Evolutionary conservation across 805 yeast species (phyloP), one percentile per base, ranked within the genome.

Genomic region (Dipodascopsis uninucleata): DNA sequence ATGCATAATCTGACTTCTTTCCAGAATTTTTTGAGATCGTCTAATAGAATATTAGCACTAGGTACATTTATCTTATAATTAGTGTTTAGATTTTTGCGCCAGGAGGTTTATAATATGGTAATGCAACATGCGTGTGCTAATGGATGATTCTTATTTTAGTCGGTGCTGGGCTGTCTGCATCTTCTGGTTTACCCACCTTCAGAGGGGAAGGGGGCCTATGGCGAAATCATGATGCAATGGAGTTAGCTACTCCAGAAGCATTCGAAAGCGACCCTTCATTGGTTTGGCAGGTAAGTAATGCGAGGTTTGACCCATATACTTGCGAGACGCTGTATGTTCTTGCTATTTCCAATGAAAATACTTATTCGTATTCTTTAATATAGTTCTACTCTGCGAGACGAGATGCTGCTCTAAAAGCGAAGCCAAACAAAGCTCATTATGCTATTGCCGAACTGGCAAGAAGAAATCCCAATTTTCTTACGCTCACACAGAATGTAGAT

Each of bases 211-310:
- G 80, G 39, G 90, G 93, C 0, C 66, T 81, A 23, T 87, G 96
- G 95, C 72, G 77, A 49, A 78, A 78, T 49, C 82, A 77, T 65
- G 82, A 82, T 41, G 79, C 88, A 56, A 80, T 85, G 35, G 96
- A 87, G 58, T 69, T 88, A 34, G 95, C 95, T 5, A 87, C 96
- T 0, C 95, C 95, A 0, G 96, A 87, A 59, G 96, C 95, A 4
- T 87, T 88, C 61, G 76, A 79, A 47, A 69, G 71, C 16, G 89
- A 87, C 60, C 95, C 96, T 0, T 85, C 85, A 0, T 69, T 86
- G 7, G 96, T 88, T 5, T 87, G 96, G 96, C 90, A 85, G 60
- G 87, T 31, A 39, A 5, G 43, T 6, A 16, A n/a, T n/a, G n/a
- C n/a, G n/a, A n/a, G n/a, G n/a, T n/a, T n/a, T n/a, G n/a, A n/a